Conservation (phyloP, 2,329 filamentous ascomycete genomes). For the Fusarium lyarnte region DNA sequence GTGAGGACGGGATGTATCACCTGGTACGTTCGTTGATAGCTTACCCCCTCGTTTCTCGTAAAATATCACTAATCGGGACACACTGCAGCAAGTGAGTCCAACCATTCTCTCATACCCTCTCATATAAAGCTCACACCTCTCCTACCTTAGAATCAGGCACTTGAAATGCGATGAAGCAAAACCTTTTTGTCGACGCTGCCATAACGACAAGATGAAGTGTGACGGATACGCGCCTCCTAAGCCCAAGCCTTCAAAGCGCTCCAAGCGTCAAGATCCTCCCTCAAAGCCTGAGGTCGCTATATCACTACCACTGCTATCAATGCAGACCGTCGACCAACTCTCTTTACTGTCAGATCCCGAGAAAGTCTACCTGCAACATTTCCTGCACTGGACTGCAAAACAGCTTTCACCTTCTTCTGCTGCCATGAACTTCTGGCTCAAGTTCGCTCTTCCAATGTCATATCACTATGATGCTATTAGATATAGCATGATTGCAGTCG, state of each 20-base stretch:
- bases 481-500: constrained; percentile 12
- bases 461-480: not conserved
- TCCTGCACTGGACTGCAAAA: not conserved
- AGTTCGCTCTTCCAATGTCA: constrained; percentile 9
- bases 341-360: not conserved
- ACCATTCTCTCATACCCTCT: fast-evolving
- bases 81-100: not conserved
- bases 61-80: not conserved
- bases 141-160: not conserved
- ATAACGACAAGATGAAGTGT: constrained; percentile 14
- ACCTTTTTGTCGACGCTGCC: constrained; percentile 8
- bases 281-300: fast-evolving
- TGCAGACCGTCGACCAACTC: not conserved
- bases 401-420: not conserved
- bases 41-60: not conserved
- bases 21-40: constrained; percentile 9
- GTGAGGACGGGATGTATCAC: constrained; percentile 7
- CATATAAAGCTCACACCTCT: not conserved
- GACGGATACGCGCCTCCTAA: constrained; percentile 12
- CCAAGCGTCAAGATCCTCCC: not conserved
- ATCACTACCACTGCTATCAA: not conserved
- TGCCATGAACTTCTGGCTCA: constrained; percentile 1
- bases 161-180: constrained; percentile 13
- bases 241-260: not conserved
- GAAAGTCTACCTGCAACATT: not conserved